Evolutionary conservation across 495 filamentous ascomycete species (phyloP).

Genomic region (Bryoglossum gracile): DNA sequence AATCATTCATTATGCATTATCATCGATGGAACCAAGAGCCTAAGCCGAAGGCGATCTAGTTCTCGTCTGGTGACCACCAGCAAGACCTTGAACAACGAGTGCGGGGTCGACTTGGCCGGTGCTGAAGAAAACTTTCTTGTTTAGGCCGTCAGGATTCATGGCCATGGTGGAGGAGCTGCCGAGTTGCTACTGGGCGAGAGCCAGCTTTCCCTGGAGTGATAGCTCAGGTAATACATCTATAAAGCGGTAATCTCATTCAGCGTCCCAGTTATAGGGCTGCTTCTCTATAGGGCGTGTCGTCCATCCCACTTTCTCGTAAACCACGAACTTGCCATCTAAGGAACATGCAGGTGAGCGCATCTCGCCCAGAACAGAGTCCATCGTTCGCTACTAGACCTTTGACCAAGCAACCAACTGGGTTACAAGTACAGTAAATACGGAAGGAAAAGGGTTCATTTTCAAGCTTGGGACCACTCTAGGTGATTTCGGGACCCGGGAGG

Average conservation of each 20-base stretch:
- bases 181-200: conserved; percentile 17
- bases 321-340: conserved; percentile 15
- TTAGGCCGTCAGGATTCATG: conserved; percentile 4
- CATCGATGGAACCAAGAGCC: conserved; percentile 21
- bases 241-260: conserved; percentile 21
- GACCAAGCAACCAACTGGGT: too few species aligned
- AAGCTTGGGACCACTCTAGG: too few species aligned
- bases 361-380: not conserved
- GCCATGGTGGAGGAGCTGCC: conserved; percentile 19
- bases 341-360: conserved; percentile 20
- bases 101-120: not conserved
- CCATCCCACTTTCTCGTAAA: conserved; percentile 14
- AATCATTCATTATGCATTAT: too few species aligned
- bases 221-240: conserved; percentile 21
- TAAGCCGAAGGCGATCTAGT: conserved; percentile 14
- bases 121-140: conserved; percentile 1
- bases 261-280: conserved; percentile 16
- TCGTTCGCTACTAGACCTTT: too few species aligned
- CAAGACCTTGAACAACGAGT: not conserved
- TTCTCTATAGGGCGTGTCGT: conserved; percentile 13
- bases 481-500: too few species aligned
- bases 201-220: conserved; percentile 4
- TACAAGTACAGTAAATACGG: too few species aligned
- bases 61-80: conserved; percentile 14
- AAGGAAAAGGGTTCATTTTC: too few species aligned